Conservation (phyloP, 768 basidiomycete species). For the Boletus vinaceobasis region DNA sequence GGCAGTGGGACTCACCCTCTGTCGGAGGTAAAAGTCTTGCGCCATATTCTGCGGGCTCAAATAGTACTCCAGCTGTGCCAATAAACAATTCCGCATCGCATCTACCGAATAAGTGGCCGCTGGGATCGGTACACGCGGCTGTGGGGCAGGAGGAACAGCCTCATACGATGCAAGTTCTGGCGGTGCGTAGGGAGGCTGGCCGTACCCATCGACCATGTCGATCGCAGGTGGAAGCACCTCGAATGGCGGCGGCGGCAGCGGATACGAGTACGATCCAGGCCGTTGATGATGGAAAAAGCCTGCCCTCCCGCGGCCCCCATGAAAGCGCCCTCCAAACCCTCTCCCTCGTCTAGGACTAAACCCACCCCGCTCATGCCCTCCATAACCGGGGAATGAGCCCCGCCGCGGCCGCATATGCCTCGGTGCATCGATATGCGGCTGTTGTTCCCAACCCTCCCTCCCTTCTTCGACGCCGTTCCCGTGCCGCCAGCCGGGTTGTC, state of each 20-base stretch:
- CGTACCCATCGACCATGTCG: constrained; percentile 28
- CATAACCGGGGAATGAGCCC: constrained; percentile 33
- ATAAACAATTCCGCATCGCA: constrained; percentile 59
- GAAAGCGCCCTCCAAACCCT: constrained; percentile 37
- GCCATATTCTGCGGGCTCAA: constrained; percentile 86
- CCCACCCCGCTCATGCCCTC: constrained; percentile 32
- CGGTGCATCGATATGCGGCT: constrained; percentile 9
- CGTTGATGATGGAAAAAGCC: constrained; percentile 33
- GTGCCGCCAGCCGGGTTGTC: constrained; percentile 20
- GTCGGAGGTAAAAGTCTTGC: constrained; percentile 80
- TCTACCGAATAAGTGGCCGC: constrained; percentile 57
- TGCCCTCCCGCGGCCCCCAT: constrained; percentile 34
- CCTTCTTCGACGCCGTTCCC: constrained; percentile 28
- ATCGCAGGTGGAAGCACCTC: constrained; percentile 25
- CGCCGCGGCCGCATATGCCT: constrained; percentile 30
- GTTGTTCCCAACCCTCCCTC: constrained; percentile 23
- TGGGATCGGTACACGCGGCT: constrained; percentile 42
- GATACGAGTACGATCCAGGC: constrained; percentile 31
- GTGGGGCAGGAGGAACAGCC: constrained; percentile 20
- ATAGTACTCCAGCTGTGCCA: constrained; percentile 90
- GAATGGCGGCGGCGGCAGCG: constrained; percentile 29
- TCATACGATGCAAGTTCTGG: constrained; percentile 31
- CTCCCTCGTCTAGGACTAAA: constrained; percentile 33
- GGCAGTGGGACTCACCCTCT: constrained; percentile 51
- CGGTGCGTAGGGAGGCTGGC: constrained; percentile 29